Evolutionary conservation across 371 early-diverging fungal genomes (phyloP).

Genomic region (Zopfochytrium polystomum): DNA sequence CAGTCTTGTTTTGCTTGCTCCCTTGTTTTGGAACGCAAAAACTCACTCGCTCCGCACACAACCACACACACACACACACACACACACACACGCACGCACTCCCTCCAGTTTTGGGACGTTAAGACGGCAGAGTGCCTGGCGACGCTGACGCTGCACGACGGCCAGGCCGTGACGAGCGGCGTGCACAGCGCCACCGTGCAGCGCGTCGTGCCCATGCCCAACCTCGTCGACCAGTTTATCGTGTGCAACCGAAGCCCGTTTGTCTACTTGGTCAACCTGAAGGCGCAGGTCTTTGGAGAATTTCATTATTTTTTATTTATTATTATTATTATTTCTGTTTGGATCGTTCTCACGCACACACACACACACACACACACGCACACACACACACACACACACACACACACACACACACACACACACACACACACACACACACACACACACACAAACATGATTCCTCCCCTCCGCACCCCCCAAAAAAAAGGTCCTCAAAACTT

Average conservation of each 20-base stretch:
- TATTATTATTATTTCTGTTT: neutral
- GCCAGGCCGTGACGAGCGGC: constrained; percentile 34
- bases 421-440: too few relatives aligned
- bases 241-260: constrained; percentile 70
- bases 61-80: neutral
- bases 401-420: neutral
- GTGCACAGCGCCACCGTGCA: constrained; percentile 33
- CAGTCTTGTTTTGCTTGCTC: too few relatives aligned
- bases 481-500: constrained; percentile 3
- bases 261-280: constrained; percentile 56
- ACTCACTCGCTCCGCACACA: neutral
- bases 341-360: too few relatives aligned
- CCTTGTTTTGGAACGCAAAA: too few relatives aligned
- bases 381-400: too few relatives aligned
- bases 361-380: too few relatives aligned
- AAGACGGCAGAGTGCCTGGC: constrained; percentile 56
- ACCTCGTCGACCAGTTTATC: constrained; percentile 59
- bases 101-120: constrained; percentile 69
- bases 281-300: constrained; percentile 53
- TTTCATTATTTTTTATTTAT: constrained; percentile 1
- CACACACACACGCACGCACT: neutral
- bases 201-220: constrained; percentile 44
- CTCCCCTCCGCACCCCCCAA: too few relatives aligned
- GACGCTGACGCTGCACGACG: constrained; percentile 53
- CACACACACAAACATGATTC: too few relatives aligned